Percentiles rank a stretch among this genome's conserved stretches.
These are phyloP conservation scores for Pseudocercospora macadamiae DNA, from an alignment of 2,329 filamentous ascomycete species.

Conservation along the genomic window DNA sequence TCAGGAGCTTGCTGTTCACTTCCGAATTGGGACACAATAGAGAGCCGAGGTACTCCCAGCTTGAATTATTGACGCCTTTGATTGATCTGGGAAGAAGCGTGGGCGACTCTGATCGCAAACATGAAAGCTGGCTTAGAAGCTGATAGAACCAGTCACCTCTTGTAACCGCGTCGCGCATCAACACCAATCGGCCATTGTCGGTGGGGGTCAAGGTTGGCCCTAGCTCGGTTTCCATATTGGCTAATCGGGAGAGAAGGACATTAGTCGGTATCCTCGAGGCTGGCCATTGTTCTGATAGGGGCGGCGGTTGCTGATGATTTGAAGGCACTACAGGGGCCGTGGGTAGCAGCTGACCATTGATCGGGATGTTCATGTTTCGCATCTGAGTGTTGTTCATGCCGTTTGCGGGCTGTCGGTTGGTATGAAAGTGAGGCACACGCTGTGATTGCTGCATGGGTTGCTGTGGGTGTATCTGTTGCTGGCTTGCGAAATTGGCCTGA, in stretches of 20 bases:
- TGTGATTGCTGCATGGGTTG: neutral
- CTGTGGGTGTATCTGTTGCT: neutral
- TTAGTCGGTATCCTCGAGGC: conserved; percentile 18
- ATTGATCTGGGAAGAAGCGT: conserved; percentile 43
- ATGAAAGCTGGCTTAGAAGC: conserved; percentile 67
- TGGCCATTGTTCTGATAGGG: neutral
- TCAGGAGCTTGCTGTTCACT: conserved; percentile 45
- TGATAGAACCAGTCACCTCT: conserved; percentile 65
- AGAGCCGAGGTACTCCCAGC: conserved; percentile 42
- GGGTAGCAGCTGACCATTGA: conserved; percentile 5
- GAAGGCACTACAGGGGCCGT: neutral
- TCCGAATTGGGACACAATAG: conserved; percentile 52
- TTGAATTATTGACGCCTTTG: conserved; percentile 38
- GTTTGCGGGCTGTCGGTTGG: conserved; percentile 5
- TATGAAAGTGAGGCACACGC: neutral
- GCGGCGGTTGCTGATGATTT: conserved; percentile 1
- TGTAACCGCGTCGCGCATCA: conserved; percentile 61
- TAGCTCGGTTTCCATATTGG: conserved; percentile 6
- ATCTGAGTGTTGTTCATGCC: neutral
- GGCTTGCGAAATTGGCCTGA: neutral
- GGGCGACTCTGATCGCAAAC: conserved; percentile 54
- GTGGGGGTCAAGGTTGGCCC: neutral
- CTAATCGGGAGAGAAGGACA: conserved; percentile 13
- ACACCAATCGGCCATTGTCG: conserved; percentile 49
- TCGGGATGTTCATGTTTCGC: neutral